Evolutionary conservation across 1,139 yeast species (phyloP), one percentile per base, ranked within the genome.

Genomic region (Saccharomycopsis crataegensis): DNA sequence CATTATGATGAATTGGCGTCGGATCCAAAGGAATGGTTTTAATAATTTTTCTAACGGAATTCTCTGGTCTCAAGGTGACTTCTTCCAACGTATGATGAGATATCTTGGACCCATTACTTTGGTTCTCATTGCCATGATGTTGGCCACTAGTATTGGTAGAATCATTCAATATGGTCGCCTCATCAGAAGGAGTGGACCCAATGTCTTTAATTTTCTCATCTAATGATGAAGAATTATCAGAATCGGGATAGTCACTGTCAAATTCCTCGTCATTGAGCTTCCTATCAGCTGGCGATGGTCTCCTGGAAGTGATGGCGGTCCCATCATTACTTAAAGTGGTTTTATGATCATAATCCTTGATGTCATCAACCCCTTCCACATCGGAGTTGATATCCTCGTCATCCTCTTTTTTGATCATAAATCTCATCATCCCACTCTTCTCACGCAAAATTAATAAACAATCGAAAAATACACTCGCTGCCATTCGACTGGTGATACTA

Each of bases 391-490:
- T 60, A 48, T 57, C 54, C 7, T 57, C 49, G 59, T 64, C 17
- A 65, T 64, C 53, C 61, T 68, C 56, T 49, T 59, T 59, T 43
- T 58, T 57, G 41, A 59, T 62, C 62, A 82, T 71, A 22, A 82
- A 71, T 61, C 82, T 82, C 46, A 85, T 80, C 84, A 87, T 83
- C 12, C 96, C 97, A 57, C 88, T 89, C 65, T 87, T 86, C 60
- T 87, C 93, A 61, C 96, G 74, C 62, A 91, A 71, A 6, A 88
- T 76, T 79, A 90, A 86, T 55, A 93, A 71, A 63, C 93, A 84
- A 67, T 93, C 99, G 66, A 91, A 93, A 62, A 93, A 89, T 1
- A 91, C 90, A 53, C 94, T 85, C 0, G 96, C 96, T 5, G 96
- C 80, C 95, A 88, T 85, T 60, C 97, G 77, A 8, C 94, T 83